Percentiles rank a stretch among this genome's conserved stretches.
phyloP scores from a whole-genome alignment of 257 asterid genomes.

The Solanum lycopersicoides region DNA sequence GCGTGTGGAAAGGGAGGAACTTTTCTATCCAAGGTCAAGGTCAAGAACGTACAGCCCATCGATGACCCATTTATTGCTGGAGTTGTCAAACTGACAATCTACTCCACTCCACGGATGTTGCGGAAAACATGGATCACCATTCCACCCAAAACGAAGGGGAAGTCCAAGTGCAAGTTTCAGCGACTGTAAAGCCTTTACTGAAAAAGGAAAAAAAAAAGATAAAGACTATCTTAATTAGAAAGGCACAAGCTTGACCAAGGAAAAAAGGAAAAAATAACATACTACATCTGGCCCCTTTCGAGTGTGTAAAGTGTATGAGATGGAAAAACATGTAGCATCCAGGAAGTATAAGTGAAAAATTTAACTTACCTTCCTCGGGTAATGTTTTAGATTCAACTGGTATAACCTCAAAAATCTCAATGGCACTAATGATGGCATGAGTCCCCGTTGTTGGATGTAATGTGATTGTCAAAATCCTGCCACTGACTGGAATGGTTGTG shows the following conservation, averaged over 20 bases:
- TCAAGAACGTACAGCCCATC: constrained; percentile 84
- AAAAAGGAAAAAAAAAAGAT: not conserved
- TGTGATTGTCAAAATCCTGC: constrained; percentile 71
- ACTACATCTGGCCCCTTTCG: not conserved
- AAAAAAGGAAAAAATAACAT: not conserved
- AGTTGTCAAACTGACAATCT: constrained; percentile 70
- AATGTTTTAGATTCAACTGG: constrained; percentile 74
- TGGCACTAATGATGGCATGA: constrained; percentile 62
- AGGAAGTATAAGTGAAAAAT: not conserved
- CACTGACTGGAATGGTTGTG: constrained; percentile 61
- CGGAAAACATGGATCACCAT: constrained; percentile 97
- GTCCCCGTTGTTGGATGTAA: constrained; percentile 62
- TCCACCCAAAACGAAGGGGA: constrained; percentile 98
- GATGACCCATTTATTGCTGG: constrained; percentile 61
- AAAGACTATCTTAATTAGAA: not conserved
- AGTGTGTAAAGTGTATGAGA: not conserved
- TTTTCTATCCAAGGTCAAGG: constrained; percentile 1
- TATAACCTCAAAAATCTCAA: constrained; percentile 81
- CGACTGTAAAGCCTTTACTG: constrained; percentile 69
- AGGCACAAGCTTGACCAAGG: not conserved
- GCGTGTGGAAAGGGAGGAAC: not conserved
- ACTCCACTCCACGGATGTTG: constrained; percentile 99
- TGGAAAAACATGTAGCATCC: not conserved
- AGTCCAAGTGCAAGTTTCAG: constrained; percentile 77
- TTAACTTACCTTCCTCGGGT: constrained; percentile 62